A percentile compares a stretch with the other conserved stretches of the same genome.
These are phyloP conservation scores for Massariosphaeria phaeospora DNA, from an alignment of 495 filamentous ascomycete genomes.

Conservation along the genomic window DNA sequence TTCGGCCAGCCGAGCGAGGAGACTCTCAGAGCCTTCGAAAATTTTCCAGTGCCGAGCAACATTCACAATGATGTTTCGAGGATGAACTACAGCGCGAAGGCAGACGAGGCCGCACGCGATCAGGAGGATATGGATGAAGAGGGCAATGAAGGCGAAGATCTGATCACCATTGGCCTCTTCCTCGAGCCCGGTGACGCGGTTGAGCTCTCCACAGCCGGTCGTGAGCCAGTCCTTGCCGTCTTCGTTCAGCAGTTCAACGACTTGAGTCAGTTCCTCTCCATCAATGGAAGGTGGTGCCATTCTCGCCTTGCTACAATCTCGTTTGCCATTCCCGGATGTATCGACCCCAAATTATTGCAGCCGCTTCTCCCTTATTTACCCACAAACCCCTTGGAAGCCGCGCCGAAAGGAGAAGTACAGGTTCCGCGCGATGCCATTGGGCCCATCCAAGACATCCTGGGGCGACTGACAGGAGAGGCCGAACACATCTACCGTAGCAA, in stretches of 20 bases:
- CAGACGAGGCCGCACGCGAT: slow-evolving; percentile 17
- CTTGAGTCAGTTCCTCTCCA: slow-evolving; percentile 67
- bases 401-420: slow-evolving; percentile 43
- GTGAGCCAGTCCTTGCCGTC: slow-evolving; percentile 55
- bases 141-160: slow-evolving; percentile 7
- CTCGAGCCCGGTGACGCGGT: slow-evolving; percentile 70
- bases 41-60: slow-evolving; percentile 10
- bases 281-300: slow-evolving; percentile 68
- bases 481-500: slow-evolving; percentile 48
- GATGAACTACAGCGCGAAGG: slow-evolving; percentile 9
- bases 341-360: slow-evolving; percentile 51
- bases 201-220: slow-evolving; percentile 51
- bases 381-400: slow-evolving; percentile 38
- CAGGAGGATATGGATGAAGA: slow-evolving; percentile 9
- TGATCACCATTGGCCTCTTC: slow-evolving; percentile 26
- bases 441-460: slow-evolving; percentile 50
- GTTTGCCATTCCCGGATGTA: slow-evolving; percentile 63
- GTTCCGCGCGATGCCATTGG: slow-evolving; percentile 52
- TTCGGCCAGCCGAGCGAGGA: slow-evolving; percentile 30
- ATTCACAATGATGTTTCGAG: slow-evolving; percentile 29
- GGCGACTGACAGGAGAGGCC: slow-evolving; percentile 47
- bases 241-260: slow-evolving; percentile 60
- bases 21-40: slow-evolving; percentile 17
- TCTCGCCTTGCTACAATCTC: slow-evolving; percentile 44
- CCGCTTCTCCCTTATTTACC: slow-evolving; percentile 63